Evolutionary conservation across 768 basidiomycete genomes (phyloP).

Genomic region (Chalciporus piperatus): DNA sequence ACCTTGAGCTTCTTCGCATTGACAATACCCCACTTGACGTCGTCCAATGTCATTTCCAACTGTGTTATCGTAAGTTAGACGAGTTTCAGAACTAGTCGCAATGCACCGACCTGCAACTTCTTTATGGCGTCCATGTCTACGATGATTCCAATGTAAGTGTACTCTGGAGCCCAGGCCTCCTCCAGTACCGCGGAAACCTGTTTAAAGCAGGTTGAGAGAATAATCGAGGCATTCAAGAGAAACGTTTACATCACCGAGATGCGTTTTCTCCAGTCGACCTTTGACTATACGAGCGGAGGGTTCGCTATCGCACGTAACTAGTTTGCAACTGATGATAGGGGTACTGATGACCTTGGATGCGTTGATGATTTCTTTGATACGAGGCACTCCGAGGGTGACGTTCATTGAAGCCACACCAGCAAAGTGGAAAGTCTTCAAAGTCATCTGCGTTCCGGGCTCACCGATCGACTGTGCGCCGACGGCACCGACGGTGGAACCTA

Average conservation of each 20-base stretch:
- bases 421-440: slow-evolving; percentile 99
- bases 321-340: slow-evolving; percentile 95
- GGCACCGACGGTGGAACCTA: slow-evolving; percentile 96
- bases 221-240: not conserved
- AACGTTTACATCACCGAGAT: slow-evolving; percentile 79
- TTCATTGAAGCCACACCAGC: slow-evolving; percentile 99
- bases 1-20: slow-evolving; percentile 87
- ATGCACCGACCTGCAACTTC: slow-evolving; percentile 68
- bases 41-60: slow-evolving; percentile 91
- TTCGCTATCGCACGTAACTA: slow-evolving; percentile 82
- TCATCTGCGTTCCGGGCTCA: slow-evolving; percentile 99
- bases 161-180: slow-evolving; percentile 92
- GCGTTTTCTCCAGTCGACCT: slow-evolving; percentile 91
- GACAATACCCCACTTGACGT: slow-evolving; percentile 90
- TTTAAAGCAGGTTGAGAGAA: not conserved
- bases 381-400: slow-evolving; percentile 98
- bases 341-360: slow-evolving; percentile 97
- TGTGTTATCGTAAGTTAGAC: slow-evolving; percentile 27
- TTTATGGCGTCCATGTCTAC: slow-evolving; percentile 85
- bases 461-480: slow-evolving; percentile 99
- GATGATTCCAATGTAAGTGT: slow-evolving; percentile 91
- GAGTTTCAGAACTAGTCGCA: not conserved
- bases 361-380: slow-evolving; percentile 99
- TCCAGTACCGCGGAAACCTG: slow-evolving; percentile 91
- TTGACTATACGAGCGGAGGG: slow-evolving; percentile 98